A percentile compares a stretch with the other conserved stretches of the same genome.
Evolutionary conservation across 140 eudicot species (phyloP).

Genomic region (Flaveria floridana): DNA sequence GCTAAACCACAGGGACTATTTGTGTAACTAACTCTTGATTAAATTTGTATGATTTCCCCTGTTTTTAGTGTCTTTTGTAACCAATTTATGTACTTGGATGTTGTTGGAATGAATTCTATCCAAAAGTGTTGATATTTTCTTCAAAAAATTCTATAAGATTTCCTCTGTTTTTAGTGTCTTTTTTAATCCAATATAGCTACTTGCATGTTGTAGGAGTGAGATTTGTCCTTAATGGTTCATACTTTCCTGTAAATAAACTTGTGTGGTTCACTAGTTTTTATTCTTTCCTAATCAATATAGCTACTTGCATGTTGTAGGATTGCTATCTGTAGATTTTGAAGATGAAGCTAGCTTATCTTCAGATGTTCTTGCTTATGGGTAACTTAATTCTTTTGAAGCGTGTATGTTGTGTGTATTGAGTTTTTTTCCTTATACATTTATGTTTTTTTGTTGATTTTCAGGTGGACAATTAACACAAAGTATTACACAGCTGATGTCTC

Average conservation of each 20-base stretch:
- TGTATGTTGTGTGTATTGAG: not conserved
- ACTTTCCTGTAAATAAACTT: not conserved
- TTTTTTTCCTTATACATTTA: not conserved
- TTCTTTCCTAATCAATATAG: slow-evolving; percentile 19
- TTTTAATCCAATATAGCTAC: not conserved
- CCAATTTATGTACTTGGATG: too few species aligned
- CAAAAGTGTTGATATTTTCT: too few species aligned
- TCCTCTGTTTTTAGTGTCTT: not conserved
- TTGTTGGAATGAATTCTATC: too few species aligned
- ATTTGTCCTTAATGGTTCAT: not conserved
- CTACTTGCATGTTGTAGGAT: slow-evolving; percentile 49
- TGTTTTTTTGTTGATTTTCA: slow-evolving; percentile 23
- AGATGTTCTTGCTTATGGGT: slow-evolving; percentile 67
- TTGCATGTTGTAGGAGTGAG: not conserved
- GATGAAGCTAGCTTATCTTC: slow-evolving; percentile 58
- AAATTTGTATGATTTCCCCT: not conserved
- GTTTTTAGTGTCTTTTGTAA: not conserved
- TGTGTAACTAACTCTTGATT: too few species aligned
- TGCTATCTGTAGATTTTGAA: slow-evolving; percentile 64
- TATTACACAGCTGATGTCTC: slow-evolving; percentile 86
- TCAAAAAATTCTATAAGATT: not conserved
- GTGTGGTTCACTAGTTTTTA: slow-evolving; percentile 19
- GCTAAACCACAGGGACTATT: too few species aligned
- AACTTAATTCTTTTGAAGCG: slow-evolving; percentile 24
- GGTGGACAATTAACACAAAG: slow-evolving; percentile 98